Evolutionary conservation across 148 eudicot genomes (phyloP).

Genomic region (Persicaria tinctoria): DNA sequence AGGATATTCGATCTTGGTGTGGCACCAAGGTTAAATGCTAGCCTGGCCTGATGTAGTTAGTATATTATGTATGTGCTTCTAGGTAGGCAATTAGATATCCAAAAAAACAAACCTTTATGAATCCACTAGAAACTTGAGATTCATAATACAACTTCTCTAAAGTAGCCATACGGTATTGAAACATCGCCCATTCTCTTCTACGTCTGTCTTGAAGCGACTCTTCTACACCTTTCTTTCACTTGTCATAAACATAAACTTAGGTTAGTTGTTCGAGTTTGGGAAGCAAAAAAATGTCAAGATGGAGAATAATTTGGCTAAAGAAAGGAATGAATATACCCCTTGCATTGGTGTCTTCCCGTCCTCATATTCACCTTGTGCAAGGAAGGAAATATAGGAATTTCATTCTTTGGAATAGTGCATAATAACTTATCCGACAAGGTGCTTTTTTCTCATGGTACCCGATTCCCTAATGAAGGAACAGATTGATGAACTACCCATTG

Average conservation of each 20-base stretch:
- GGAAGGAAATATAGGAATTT: neutral
- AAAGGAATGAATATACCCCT: conserved; percentile 43
- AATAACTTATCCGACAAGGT: neutral
- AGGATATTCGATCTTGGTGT: too few relatives aligned
- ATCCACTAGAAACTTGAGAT: neutral
- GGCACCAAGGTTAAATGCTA: too few relatives aligned
- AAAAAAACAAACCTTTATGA: too few relatives aligned
- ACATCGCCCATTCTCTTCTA: conserved; percentile 13
- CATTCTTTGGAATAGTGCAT: neutral
- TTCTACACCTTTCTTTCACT: conserved; percentile 25
- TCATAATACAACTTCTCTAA: conserved; percentile 14
- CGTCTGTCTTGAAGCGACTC: too few relatives aligned
- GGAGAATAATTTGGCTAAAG: neutral
- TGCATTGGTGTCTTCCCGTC: conserved; percentile 70
- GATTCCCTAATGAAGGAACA: conserved; percentile 76
- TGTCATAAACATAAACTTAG: conserved; percentile 4
- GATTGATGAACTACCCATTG: conserved; percentile 80
- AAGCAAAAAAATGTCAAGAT: neutral
- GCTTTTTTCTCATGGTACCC: conserved; percentile 27
- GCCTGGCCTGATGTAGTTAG: too few relatives aligned
- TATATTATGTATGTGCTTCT: too few relatives aligned
- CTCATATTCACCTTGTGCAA: conserved; percentile 48
- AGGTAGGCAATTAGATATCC: too few relatives aligned
- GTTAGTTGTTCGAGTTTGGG: neutral
- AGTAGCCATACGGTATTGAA: conserved; percentile 15